These are phyloP conservation scores for Zymoseptoria passerinii DNA, from an alignment of 2,329 filamentous ascomycete genomes.

Conservation along the genomic window DNA sequence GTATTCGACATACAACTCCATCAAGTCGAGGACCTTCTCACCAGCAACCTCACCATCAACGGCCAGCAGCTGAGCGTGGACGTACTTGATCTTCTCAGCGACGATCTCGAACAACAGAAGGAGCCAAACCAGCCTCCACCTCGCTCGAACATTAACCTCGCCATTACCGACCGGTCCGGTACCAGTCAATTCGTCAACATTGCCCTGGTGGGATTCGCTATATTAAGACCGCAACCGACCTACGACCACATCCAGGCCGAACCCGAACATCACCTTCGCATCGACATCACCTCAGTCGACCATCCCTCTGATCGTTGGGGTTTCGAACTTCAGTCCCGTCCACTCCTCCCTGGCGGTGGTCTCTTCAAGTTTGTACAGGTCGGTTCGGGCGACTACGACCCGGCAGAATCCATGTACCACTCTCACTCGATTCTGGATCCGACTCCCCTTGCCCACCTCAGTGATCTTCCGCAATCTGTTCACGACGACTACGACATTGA, in stretches of 20 bases:
- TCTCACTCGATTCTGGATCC: slow-evolving; percentile 7
- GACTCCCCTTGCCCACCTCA: slow-evolving; percentile 5
- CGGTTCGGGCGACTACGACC: slow-evolving; percentile 1
- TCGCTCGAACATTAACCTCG: slow-evolving; percentile 11
- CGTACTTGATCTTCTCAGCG: background rate
- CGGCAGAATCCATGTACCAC: slow-evolving; percentile 1
- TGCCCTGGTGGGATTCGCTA: slow-evolving; percentile 8
- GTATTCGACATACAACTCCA: slow-evolving; percentile 36
- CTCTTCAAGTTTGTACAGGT: slow-evolving; percentile 7
- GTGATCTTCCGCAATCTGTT: slow-evolving; percentile 9
- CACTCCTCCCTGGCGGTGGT: slow-evolving; percentile 2
- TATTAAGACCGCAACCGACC: slow-evolving; percentile 5
- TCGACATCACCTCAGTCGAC: slow-evolving; percentile 2
- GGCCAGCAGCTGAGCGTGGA: slow-evolving; percentile 20
- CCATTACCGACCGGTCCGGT: slow-evolving; percentile 12
- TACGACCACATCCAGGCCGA: slow-evolving; percentile 3
- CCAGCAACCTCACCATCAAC: slow-evolving; percentile 37
- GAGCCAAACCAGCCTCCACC: slow-evolving; percentile 29
- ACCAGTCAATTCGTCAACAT: slow-evolving; percentile 8
- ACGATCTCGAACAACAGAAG: slow-evolving; percentile 34
- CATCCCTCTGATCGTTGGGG: background rate
- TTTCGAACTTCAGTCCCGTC: slow-evolving; percentile 6
- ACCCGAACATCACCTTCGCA: slow-evolving; percentile 5
- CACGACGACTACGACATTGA: slow-evolving; percentile 23
- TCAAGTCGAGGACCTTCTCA: slow-evolving; percentile 29